phyloP scores from a whole-genome alignment of 2,329 filamentous ascomycete species.

The Elsinoe fawcettii region DNA sequence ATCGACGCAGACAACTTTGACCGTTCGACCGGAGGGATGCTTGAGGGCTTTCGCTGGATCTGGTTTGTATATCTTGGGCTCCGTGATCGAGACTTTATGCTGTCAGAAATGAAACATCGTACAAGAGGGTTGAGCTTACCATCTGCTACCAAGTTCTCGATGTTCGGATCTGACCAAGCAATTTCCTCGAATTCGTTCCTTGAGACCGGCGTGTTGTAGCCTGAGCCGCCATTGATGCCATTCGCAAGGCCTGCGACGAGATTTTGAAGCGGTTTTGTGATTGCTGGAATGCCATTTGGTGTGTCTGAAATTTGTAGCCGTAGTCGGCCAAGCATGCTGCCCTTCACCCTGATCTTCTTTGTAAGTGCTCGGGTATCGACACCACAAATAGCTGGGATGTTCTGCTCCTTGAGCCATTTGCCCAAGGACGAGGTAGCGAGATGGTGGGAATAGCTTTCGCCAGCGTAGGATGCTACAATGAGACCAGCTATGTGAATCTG shows the following conservation, averaged over 20 bases:
- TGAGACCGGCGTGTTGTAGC: constrained; percentile 16
- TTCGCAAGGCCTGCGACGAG: constrained; percentile 28
- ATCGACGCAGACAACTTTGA: constrained; percentile 87
- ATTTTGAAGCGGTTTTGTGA: constrained; percentile 36
- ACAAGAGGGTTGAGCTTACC: constrained; percentile 52
- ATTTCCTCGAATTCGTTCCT: constrained; percentile 59
- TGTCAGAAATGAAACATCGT: constrained; percentile 17
- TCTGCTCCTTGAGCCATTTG: constrained; percentile 93
- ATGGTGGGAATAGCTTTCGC: constrained; percentile 92
- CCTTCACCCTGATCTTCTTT: constrained; percentile 86
- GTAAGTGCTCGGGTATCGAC: constrained; percentile 91
- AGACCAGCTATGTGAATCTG: constrained; percentile 92
- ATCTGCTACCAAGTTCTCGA: constrained; percentile 85
- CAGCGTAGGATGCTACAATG: constrained; percentile 82
- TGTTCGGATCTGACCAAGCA: constrained; percentile 88
- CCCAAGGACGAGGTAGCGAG: constrained; percentile 85
- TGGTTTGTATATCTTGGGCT: constrained; percentile 78
- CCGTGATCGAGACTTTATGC: constrained; percentile 72
- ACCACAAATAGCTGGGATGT: constrained; percentile 86
- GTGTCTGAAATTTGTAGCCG: constrained; percentile 56
- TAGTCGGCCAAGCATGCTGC: constrained; percentile 92
- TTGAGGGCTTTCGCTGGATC: constrained; percentile 62
- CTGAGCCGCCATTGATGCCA: constrained; percentile 27
- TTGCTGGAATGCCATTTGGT: constrained; percentile 21
- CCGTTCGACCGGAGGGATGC: constrained; percentile 77